A percentile compares a stretch with the other conserved stretches of the same genome.
phyloP scores from a whole-genome alignment of 129 eudicot genomes.

The Pseudognaphalium luteoalbum region DNA sequence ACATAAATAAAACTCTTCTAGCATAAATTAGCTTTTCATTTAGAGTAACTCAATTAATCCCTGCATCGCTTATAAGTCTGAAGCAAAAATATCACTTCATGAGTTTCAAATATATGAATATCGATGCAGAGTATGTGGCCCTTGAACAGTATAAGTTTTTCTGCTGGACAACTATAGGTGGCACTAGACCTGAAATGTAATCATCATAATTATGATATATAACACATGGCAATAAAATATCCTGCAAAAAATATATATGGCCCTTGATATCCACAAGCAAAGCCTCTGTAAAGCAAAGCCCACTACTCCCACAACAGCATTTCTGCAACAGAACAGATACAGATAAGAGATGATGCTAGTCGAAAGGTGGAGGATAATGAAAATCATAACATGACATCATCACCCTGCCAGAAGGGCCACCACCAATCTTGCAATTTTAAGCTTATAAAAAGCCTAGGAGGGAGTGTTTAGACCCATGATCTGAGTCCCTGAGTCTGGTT shows the following conservation, averaged over 20 bases:
- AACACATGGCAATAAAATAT: conserved; percentile 27
- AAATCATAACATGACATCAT: conserved; percentile 53
- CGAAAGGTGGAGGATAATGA: conserved; percentile 50
- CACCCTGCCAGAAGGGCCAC: conserved; percentile 48
- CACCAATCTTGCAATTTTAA: conserved; percentile 46
- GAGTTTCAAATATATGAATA: not conserved
- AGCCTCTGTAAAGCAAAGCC: conserved; percentile 68
- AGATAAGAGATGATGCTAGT: conserved; percentile 50
- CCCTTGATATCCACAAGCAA: conserved; percentile 56
- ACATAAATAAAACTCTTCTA: conserved; percentile 1
- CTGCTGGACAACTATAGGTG: conserved; percentile 23
- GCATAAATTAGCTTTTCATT: not conserved
- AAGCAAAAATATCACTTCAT: not conserved
- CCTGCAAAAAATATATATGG: conserved; percentile 44
- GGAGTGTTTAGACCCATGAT: conserved; percentile 48
- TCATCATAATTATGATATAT: conserved; percentile 18
- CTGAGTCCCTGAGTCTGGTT: conserved; percentile 61
- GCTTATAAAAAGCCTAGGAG: conserved; percentile 44
- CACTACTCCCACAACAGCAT: conserved; percentile 68
- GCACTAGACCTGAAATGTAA: conserved; percentile 34
- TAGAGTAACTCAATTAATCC: not conserved
- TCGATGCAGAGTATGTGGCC: conserved; percentile 16
- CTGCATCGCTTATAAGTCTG: not conserved
- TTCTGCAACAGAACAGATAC: conserved; percentile 74
- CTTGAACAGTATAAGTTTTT: conserved; percentile 20